Base-by-base conservation (phyloP, 495 filamentous ascomycete genomes). In the Lophiostoma macrostomum region DNA sequence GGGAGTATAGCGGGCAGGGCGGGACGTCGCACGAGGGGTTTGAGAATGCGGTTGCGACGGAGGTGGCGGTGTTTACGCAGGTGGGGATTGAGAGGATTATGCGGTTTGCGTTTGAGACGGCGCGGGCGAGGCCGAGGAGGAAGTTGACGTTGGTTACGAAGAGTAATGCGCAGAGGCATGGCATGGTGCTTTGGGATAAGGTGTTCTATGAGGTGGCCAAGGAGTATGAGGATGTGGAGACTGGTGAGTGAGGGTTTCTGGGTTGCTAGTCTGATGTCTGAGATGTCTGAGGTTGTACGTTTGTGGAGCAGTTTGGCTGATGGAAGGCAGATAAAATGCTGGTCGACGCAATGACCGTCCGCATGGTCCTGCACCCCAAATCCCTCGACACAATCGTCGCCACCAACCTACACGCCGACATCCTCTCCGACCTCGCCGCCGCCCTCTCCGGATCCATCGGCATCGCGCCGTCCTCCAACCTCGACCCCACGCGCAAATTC, bases 401-500 rank as follows among this genome's bases (percentile, higher is more conserved):
- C 23, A 71, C 70, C n/a, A 72, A 72, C 45, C 58, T 72, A 25
- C 69, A 72, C 44, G 69, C 67, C 0, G 70, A 72, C 28, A 72
- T 72, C 46, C 50, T 72, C 27, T 69, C 65, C 35, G 69, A 72
- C 43, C 62, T 85, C 13, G 81, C 81, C 3, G 69, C 69, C 12
- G 69, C 68, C 10, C 53, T 72, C n/a, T 58, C 58, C 2, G 69
- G 69, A 11, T 61, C 56, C 20, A 71, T 72, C 29, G 69, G 69
- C 12, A 69, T 72, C 20, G 68, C 69, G 4, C 79, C 82, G n/a
- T 80, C 77, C 0, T 78, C 75, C 32, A 85, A 86, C 56, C 74
- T 86, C 5, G 82, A 85, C 60, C 80, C 82, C 2, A 84, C 79
- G 5, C 69, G 81, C 24, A 47, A 75, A 62, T 71, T 76, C 49